phyloP scores from a whole-genome alignment of 2,329 filamentous ascomycete species.

The Botrytis tulipae region DNA sequence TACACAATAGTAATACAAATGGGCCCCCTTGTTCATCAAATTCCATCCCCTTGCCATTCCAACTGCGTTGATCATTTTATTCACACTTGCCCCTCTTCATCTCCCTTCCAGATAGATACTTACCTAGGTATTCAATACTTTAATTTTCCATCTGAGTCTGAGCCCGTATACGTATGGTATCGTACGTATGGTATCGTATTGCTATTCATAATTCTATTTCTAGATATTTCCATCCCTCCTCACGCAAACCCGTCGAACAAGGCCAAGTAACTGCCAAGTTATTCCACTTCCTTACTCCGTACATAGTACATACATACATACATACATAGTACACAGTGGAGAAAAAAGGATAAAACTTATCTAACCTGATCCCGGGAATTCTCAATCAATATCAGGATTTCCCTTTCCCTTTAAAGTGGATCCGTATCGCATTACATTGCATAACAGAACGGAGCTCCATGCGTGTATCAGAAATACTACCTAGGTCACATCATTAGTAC shows the following conservation, averaged over 20 bases:
- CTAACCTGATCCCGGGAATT: not conserved
- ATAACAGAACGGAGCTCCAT: not conserved
- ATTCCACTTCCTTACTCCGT: slow-evolving; percentile 1
- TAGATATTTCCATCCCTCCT: not conserved
- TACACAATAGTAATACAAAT: not conserved
- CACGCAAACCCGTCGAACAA: not conserved
- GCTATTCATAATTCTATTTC: not conserved
- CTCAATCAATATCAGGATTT: slow-evolving; percentile 6
- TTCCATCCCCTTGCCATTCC: not conserved
- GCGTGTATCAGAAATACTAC: slow-evolving; percentile 10
- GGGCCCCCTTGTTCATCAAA: not conserved
- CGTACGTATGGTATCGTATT: not conserved
- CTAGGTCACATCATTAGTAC: not conserved
- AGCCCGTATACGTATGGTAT: not conserved
- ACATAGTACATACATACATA: too few relatives aligned
- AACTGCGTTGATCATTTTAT: not conserved
- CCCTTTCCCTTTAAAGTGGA: not conserved
- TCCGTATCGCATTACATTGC: slow-evolving; percentile 1
- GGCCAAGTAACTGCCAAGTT: not conserved
- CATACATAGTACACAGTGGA: too few relatives aligned
- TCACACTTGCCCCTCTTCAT: not conserved
- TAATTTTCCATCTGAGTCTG: not conserved
- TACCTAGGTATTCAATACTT: not conserved
- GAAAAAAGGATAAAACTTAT: not conserved
- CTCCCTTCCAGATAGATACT: too few relatives aligned